phyloP scores from a whole-genome alignment of 768 basidiomycete genomes.

The Leccinum ochraceum region DNA sequence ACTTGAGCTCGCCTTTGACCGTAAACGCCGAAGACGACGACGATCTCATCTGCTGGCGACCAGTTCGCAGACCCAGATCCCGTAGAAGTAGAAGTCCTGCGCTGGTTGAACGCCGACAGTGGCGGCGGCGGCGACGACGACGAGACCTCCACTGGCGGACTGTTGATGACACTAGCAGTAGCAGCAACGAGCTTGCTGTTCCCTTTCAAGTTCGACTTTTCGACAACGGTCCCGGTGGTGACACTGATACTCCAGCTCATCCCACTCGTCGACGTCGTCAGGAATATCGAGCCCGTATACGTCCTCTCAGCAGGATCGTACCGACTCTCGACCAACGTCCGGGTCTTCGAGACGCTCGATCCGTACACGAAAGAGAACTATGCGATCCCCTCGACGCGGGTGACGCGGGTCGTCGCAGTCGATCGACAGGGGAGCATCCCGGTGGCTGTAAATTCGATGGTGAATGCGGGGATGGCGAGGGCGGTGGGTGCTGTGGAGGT shows the following conservation, averaged over 20 bases:
- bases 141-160: slow-evolving; percentile 9
- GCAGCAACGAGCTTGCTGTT: slow-evolving; percentile 29
- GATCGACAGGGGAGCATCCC: slow-evolving; percentile 89
- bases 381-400: slow-evolving; percentile 89
- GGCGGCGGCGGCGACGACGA: slow-evolving; percentile 24
- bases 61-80: slow-evolving; percentile 22
- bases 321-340: slow-evolving; percentile 54
- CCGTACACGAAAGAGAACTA: slow-evolving; percentile 94
- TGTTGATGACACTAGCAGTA: not conserved
- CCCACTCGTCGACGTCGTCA: slow-evolving; percentile 33
- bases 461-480: slow-evolving; percentile 76
- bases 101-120: slow-evolving; percentile 16
- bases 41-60: slow-evolving; percentile 33
- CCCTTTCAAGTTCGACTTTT: slow-evolving; percentile 43
- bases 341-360: slow-evolving; percentile 95
- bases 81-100: slow-evolving; percentile 23
- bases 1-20: slow-evolving; percentile 58
- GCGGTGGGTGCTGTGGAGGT: slow-evolving; percentile 23
- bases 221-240: slow-evolving; percentile 16
- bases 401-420: slow-evolving; percentile 80
- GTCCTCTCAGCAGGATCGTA: slow-evolving; percentile 52
- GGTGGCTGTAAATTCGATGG: slow-evolving; percentile 78
- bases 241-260: slow-evolving; percentile 13
- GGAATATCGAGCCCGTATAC: slow-evolving; percentile 53
- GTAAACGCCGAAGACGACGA: slow-evolving; percentile 56